Evolutionary conservation across 2,329 filamentous ascomycete species (phyloP).

Genomic region (Lecanicillium sp.): DNA sequence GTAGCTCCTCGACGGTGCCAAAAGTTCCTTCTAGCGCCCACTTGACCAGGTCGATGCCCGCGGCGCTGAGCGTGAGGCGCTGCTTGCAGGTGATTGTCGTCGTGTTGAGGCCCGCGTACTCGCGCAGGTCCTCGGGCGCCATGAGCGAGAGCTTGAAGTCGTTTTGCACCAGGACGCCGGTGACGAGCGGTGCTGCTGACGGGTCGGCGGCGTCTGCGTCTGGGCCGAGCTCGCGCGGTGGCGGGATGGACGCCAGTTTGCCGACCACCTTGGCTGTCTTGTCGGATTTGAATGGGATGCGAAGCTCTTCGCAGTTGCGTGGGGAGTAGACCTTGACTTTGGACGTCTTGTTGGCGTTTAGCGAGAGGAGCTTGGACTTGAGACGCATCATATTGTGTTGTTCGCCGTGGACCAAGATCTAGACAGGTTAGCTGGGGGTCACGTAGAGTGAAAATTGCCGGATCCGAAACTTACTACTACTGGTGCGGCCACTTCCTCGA

Average conservation of each 20-base stretch:
- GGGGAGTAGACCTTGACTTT: slow-evolving; percentile 93
- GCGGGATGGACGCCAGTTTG: slow-evolving; percentile 75
- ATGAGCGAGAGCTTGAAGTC: slow-evolving; percentile 97
- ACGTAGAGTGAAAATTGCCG: not conserved
- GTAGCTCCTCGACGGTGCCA: slow-evolving; percentile 68
- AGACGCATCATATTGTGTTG: slow-evolving; percentile 97
- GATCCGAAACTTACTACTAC: slow-evolving; percentile 67
- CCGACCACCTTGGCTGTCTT: slow-evolving; percentile 96
- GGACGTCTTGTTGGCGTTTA: slow-evolving; percentile 71
- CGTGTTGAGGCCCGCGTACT: slow-evolving; percentile 94
- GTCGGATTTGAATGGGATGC: slow-evolving; percentile 91
- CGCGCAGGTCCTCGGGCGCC: slow-evolving; percentile 90
- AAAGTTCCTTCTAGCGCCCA: slow-evolving; percentile 96
- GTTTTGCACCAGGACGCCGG: slow-evolving; percentile 90
- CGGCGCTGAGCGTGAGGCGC: slow-evolving; percentile 77
- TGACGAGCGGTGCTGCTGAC: slow-evolving; percentile 51
- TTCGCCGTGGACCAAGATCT: slow-evolving; percentile 96
- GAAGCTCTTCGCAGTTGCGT: slow-evolving; percentile 88
- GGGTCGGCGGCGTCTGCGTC: slow-evolving; percentile 24
- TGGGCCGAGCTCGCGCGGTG: slow-evolving; percentile 41
- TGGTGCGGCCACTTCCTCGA: slow-evolving; percentile 85
- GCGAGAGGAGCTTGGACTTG: slow-evolving; percentile 88
- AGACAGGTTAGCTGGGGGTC: slow-evolving; percentile 8
- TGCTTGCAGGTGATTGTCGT: slow-evolving; percentile 92
- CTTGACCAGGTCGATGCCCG: slow-evolving; percentile 81